These are phyloP conservation scores for Kockovaella imperatae DNA, from an alignment of 768 basidiomycete species.

Conservation along the genomic window DNA sequence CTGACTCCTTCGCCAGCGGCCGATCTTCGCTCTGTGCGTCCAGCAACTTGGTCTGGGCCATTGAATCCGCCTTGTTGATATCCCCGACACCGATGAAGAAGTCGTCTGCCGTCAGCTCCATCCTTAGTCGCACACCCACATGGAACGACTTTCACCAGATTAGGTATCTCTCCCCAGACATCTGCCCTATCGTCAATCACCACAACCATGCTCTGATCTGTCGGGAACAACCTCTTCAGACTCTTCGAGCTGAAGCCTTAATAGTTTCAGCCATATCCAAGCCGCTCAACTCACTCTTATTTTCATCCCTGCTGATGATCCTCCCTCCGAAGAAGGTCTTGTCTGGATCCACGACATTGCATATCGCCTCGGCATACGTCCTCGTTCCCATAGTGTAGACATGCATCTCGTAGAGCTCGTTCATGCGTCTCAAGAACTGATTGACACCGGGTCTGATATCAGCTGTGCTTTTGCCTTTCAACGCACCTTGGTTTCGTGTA, in stretches of 20 bases:
- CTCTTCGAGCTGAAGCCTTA: constrained; percentile 80
- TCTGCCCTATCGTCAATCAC: constrained; percentile 98
- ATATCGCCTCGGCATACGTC: constrained; percentile 91
- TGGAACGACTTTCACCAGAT: constrained; percentile 91
- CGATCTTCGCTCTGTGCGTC: constrained; percentile 79
- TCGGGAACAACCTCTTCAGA: constrained; percentile 84
- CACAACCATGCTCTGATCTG: constrained; percentile 97
- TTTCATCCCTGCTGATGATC: constrained; percentile 87
- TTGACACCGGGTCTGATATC: constrained; percentile 65
- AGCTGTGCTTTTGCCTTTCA: neutral
- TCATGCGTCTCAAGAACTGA: constrained; percentile 64
- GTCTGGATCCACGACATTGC: constrained; percentile 84
- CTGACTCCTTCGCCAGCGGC: constrained; percentile 80
- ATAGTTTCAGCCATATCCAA: neutral
- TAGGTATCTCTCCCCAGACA: constrained; percentile 97
- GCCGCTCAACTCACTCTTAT: constrained; percentile 68
- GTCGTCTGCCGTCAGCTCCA: constrained; percentile 59
- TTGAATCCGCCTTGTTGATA: constrained; percentile 58
- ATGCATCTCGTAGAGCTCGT: constrained; percentile 90
- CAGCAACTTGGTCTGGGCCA: constrained; percentile 64
- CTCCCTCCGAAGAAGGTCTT: constrained; percentile 76
- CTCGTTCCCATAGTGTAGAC: constrained; percentile 99
- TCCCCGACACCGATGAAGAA: constrained; percentile 98
- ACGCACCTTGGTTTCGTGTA: constrained; percentile 93
- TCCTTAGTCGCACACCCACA: constrained; percentile 50